phyloP scores from a whole-genome alignment of 768 basidiomycete species.

The Boletellus emodensis region DNA sequence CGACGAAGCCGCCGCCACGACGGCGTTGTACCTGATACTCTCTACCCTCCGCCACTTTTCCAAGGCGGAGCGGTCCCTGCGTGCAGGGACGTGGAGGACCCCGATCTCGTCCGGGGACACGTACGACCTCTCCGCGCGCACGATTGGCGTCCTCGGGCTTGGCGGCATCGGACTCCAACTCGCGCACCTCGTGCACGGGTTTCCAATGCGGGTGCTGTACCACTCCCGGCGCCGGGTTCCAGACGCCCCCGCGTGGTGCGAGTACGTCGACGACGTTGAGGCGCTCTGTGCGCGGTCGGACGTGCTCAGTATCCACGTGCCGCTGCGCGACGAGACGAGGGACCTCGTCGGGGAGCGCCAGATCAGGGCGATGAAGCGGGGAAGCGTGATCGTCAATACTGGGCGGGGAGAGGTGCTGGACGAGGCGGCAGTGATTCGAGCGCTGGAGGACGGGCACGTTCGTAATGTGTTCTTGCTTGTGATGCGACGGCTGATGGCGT shows the following conservation, averaged over 20 bases:
- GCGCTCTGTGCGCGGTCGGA: slow-evolving; percentile 69
- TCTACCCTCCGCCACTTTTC: slow-evolving; percentile 74
- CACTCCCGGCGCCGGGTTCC: slow-evolving; percentile 56
- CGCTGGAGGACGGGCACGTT: slow-evolving; percentile 85
- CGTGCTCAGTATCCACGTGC: slow-evolving; percentile 83
- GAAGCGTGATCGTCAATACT: slow-evolving; percentile 79
- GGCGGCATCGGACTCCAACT: slow-evolving; percentile 74
- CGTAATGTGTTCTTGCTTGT: slow-evolving; percentile 29
- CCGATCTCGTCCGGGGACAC: slow-evolving; percentile 43
- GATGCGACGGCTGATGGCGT: background rate
- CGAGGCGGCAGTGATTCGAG: slow-evolving; percentile 80
- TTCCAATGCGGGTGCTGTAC: slow-evolving; percentile 90
- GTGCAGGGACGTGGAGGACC: slow-evolving; percentile 59
- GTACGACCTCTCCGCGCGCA: slow-evolving; percentile 65
- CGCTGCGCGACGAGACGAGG: slow-evolving; percentile 69
- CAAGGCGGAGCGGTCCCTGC: slow-evolving; percentile 50
- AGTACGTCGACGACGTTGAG: slow-evolving; percentile 66
- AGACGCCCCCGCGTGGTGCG: slow-evolving; percentile 66
- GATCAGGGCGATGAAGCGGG: slow-evolving; percentile 75
- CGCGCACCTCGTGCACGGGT: slow-evolving; percentile 68
- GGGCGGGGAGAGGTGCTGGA: slow-evolving; percentile 90
- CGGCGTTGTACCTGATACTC: slow-evolving; percentile 78
- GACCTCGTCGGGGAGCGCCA: slow-evolving; percentile 69
- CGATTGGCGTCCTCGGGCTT: slow-evolving; percentile 69
- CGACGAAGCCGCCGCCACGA: slow-evolving; percentile 87